A percentile compares a stretch with the other conserved stretches of the same genome.
Conservation (phyloP, 1,139 yeast species). For the Pichia kudriavzevii region DNA sequence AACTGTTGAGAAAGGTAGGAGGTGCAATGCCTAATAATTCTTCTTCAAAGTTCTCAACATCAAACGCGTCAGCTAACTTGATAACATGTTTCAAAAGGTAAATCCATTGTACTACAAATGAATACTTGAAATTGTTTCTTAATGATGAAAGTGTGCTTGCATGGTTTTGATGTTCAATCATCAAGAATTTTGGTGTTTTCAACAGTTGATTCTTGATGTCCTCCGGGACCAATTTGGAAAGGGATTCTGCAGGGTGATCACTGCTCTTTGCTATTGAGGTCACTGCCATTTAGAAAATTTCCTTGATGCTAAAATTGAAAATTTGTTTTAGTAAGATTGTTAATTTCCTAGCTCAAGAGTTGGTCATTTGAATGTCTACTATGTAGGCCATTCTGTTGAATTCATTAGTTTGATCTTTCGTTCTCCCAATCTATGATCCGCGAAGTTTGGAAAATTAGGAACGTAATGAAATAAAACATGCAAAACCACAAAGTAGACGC, state of each 20-base stretch:
- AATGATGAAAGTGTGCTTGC: constrained; percentile 15
- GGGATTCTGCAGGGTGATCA: constrained; percentile 23
- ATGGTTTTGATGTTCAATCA: constrained; percentile 25
- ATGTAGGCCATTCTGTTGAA: too few species aligned
- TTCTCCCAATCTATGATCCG: too few species aligned
- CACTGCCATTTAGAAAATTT: constrained; percentile 8
- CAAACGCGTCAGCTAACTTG: constrained; percentile 42
- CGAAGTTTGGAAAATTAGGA: too few species aligned
- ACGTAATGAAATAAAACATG: too few species aligned
- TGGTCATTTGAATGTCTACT: too few species aligned
- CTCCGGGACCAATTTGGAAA: constrained; percentile 25
- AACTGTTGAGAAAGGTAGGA: constrained; percentile 33
- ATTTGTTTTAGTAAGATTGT: too few species aligned
- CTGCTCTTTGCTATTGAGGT: constrained; percentile 1
- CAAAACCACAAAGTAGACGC: too few species aligned
- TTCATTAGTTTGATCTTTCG: too few species aligned
- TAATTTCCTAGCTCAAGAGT: too few species aligned
- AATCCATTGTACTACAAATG: constrained; percentile 47
- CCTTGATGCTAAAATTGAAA: too few species aligned
- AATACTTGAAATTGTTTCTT: constrained; percentile 29
- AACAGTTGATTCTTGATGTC: constrained; percentile 22
- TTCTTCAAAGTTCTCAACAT: constrained; percentile 47
- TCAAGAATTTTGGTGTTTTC: constrained; percentile 24
- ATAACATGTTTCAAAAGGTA: constrained; percentile 39
- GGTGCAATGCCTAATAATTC: constrained; percentile 42